Base-by-base conservation (phyloP, 768 basidiomycete genomes). In the Auricularia sp. region DNA sequence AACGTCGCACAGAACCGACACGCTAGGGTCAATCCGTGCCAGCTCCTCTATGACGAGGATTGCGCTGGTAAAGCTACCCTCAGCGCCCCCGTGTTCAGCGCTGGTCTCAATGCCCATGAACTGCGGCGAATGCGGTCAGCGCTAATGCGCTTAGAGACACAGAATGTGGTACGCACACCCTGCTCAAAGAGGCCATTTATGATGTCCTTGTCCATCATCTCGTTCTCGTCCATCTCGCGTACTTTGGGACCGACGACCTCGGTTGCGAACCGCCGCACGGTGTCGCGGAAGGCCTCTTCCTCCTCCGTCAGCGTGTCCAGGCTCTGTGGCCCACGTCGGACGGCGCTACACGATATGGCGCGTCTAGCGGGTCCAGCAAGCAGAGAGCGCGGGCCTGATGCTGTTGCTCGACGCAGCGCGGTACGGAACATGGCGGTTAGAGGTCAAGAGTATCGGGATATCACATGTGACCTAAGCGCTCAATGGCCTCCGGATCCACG, bases 21-120 rank as follows among this genome's bases (percentile, higher is more conserved):
- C 96, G 3, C 92, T 92, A 0, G 97, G 93, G 74, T 99, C 97
- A 44, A 98, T 81, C 71, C 92, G 94, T 39, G 97, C 96, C 35
- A 99, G 88, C 74, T 99, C 97, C 71, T 99, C 97, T 56, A 99
- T 94, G 24, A 88, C 91, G 69, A 99, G 94, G 70, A 99, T 92
- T 21, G 97, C 95, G 1, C 92, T 87, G 0, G 90, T 97, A 76
- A 99, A 99, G 2, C 92, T 93, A 36, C 85, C 88, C 71, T 90
- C 95, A 3, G 95, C 82, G 42, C 97, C 97, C 3, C 90, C 91
- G 65, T 90, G 83, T 29, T 88, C 92, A 18, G 83, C 82, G 61
- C 82, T 83, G 6, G 93, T 98, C 77, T 98, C 97, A 65, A 99
- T 96, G 44, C 92, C 96, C 97, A 99, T 99, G 59, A 98, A 83